Conservation (phyloP, 176 grass and related monocot species). For the Oryza officinalis region DNA sequence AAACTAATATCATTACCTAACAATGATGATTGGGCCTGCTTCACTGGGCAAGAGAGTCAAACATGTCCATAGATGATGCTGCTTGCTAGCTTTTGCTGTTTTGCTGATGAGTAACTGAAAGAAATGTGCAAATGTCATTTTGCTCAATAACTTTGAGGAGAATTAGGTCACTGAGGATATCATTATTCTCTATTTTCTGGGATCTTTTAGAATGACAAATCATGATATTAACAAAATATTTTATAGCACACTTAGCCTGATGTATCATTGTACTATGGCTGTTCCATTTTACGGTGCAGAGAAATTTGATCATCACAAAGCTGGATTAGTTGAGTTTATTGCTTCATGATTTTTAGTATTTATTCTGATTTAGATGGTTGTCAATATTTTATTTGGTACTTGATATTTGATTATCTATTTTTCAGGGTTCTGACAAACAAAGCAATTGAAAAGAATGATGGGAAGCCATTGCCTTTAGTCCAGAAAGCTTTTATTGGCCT, state of each 20-base stretch:
- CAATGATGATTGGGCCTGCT: background rate
- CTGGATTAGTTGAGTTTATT: background rate
- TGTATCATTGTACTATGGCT: background rate
- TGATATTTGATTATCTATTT: background rate
- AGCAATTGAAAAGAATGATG: slow-evolving; percentile 91
- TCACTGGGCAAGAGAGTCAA: background rate
- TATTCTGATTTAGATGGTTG: background rate
- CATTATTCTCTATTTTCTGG: background rate
- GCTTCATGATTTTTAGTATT: background rate
- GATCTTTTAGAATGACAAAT: background rate
- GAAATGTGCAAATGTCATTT: background rate
- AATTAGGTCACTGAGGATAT: background rate
- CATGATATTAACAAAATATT: background rate
- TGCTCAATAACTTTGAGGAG: background rate
- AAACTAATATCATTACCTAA: background rate
- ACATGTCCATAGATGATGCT: background rate
- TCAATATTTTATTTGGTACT: background rate
- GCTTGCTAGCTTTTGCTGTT: background rate
- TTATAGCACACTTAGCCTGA: background rate
- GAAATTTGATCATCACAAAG: background rate
- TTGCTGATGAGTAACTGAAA: background rate
- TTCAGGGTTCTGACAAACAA: slow-evolving; percentile 96
- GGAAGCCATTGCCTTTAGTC: slow-evolving; percentile 80
- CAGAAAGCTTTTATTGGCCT: slow-evolving; percentile 97
- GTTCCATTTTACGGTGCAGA: background rate